These are phyloP conservation scores for Fusarium robinianum DNA, from an alignment of 2,329 filamentous ascomycete species.

Conservation along the genomic window DNA sequence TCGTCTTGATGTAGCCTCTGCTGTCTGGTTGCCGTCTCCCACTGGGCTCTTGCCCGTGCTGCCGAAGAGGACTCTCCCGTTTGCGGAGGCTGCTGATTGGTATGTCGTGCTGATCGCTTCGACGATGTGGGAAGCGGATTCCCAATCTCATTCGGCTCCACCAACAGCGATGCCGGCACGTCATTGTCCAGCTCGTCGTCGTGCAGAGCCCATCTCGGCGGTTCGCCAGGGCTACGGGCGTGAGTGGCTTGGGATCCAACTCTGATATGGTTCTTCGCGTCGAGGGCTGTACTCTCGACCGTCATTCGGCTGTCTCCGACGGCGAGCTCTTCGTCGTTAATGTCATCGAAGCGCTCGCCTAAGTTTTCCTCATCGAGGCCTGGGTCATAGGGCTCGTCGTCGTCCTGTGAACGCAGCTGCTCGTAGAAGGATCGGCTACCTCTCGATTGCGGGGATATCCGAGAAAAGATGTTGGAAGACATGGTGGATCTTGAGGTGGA, in stretches of 20 bases:
- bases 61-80: conserved; percentile 48
- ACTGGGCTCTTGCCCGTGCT: conserved; percentile 53
- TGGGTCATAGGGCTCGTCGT: conserved; percentile 46
- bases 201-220: conserved; percentile 37
- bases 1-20: conserved; percentile 54
- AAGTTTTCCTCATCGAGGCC: conserved; percentile 60
- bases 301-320: conserved; percentile 54
- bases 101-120: conserved; percentile 19
- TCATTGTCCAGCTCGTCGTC: conserved; percentile 63
- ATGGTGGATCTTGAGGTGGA: conserved; percentile 38
- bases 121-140: conserved; percentile 23
- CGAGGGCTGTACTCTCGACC: conserved; percentile 43
- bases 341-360: conserved; percentile 54
- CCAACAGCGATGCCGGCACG: conserved; percentile 65
- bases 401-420: conserved; percentile 50
- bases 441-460: conserved; percentile 40
- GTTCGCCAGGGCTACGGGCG: conserved; percentile 21
- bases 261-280: conserved; percentile 24
- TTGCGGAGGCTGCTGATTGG: conserved; percentile 19
- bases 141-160: conserved; percentile 54
- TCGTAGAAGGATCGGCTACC: conserved; percentile 55
- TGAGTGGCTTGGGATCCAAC: conserved; percentile 10
- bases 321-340: conserved; percentile 52
- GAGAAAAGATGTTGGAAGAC: conserved; percentile 55
- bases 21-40: conserved; percentile 58